These are phyloP conservation scores for Blastocystis sp. DNA, from an alignment of 352 stramenopile species.

Conservation along the genomic window DNA sequence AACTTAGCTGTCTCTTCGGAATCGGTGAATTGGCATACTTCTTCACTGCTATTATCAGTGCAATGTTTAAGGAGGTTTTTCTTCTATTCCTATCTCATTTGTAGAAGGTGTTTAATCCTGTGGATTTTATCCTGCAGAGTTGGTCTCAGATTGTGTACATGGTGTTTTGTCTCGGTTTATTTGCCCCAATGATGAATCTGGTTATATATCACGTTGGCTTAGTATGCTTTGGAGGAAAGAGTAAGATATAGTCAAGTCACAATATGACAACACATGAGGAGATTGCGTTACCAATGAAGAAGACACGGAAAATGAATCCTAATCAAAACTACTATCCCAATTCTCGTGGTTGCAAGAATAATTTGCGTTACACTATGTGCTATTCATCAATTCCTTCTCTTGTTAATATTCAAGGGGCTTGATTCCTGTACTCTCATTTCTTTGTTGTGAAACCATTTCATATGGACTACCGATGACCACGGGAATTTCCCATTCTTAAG, in stretches of 20 bases:
- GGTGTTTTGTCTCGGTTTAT: slow-evolving; percentile 19
- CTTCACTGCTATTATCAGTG: not conserved
- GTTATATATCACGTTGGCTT: slow-evolving; percentile 21
- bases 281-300: not conserved
- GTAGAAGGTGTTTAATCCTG: not conserved
- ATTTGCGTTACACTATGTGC: slow-evolving; percentile 14
- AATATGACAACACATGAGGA: slow-evolving; percentile 65
- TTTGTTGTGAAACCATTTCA: slow-evolving; percentile 41
- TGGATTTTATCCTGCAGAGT: not conserved
- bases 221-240: not conserved
- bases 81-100: not conserved
- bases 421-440: not conserved
- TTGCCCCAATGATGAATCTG: slow-evolving; percentile 9
- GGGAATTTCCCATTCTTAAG: not conserved
- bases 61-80: not conserved
- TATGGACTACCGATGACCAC: not conserved
- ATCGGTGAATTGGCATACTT: slow-evolving; percentile 83
- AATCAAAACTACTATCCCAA: slow-evolving; percentile 37
- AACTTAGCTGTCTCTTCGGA: not conserved
- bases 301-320: slow-evolving; percentile 12
- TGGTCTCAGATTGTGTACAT: slow-evolving; percentile 58
- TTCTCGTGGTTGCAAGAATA: slow-evolving; percentile 8
- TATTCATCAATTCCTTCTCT: not conserved
- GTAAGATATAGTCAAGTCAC: slow-evolving; percentile 1
- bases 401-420: slow-evolving; percentile 21